These are phyloP conservation scores for Kingdonia uniflora DNA, from an alignment of 164 flowering plant species.

Conservation along the genomic window DNA sequence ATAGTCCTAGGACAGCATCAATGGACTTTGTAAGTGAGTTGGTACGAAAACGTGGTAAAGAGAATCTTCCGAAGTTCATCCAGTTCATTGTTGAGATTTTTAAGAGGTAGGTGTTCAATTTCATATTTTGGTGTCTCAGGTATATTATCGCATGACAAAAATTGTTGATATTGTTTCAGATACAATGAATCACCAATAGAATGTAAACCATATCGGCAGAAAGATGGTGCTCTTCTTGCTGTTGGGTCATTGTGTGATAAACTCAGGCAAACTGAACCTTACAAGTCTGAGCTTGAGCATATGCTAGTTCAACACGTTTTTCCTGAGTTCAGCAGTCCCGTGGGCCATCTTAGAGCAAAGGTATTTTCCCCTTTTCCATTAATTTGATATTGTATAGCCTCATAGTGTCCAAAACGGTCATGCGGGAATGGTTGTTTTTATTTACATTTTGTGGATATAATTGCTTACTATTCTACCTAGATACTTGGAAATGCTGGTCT, in stretches of 20 bases:
- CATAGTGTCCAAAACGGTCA: too few species aligned
- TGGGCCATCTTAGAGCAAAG: conserved; percentile 98
- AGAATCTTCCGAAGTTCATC: conserved; percentile 87
- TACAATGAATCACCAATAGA: conserved; percentile 65
- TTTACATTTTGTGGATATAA: too few species aligned
- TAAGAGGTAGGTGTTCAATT: conserved; percentile 36
- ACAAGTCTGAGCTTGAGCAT: conserved; percentile 87
- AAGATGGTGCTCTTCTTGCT: conserved; percentile 99
- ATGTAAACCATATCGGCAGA: conserved; percentile 77
- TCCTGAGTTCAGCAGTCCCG: conserved; percentile 91
- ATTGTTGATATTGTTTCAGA: conserved; percentile 22
- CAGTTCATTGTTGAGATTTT: conserved; percentile 83
- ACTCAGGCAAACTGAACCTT: conserved; percentile 87
- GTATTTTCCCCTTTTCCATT: too few species aligned
- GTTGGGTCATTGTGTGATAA: conserved; percentile 95
- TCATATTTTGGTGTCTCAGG: too few species aligned
- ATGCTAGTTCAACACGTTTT: conserved; percentile 98
- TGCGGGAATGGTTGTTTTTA: too few species aligned
- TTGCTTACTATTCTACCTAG: too few species aligned
- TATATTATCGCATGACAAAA: too few species aligned
- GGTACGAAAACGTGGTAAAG: conserved; percentile 94
- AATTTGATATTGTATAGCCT: too few species aligned
- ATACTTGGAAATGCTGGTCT: too few species aligned
- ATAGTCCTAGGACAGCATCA: conserved; percentile 95
- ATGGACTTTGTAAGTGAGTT: conserved; percentile 99